Conservation (phyloP, 352 stramenopile species). For the Pythium folliculosum region DNA sequence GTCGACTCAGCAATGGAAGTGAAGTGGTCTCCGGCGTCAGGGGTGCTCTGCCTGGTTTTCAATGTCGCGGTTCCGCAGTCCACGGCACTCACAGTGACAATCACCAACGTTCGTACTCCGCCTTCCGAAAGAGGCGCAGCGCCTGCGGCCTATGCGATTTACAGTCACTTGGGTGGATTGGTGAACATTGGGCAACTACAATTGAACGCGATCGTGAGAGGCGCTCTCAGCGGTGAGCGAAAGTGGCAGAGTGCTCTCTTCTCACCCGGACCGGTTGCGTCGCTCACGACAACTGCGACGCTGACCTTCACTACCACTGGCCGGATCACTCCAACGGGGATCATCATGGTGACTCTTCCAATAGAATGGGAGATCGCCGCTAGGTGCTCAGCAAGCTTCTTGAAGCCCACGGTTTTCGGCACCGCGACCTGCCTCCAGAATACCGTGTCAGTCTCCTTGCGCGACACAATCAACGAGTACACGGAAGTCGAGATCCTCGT, state of each 20-base stretch:
- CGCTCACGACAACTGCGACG: constrained; percentile 41
- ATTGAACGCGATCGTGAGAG: constrained; percentile 39
- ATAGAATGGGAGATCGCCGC: constrained; percentile 41
- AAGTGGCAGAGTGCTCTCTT: constrained; percentile 49
- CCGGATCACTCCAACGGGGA: constrained; percentile 35
- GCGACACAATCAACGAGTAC: constrained; percentile 41
- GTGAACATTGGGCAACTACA: constrained; percentile 45
- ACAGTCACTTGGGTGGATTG: constrained; percentile 48
- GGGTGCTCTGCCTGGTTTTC: constrained; percentile 35
- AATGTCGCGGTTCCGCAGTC: constrained; percentile 36
- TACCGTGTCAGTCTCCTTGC: constrained; percentile 36
- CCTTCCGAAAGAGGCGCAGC: constrained; percentile 37
- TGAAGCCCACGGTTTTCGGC: constrained; percentile 34
- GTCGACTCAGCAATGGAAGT: constrained; percentile 5
- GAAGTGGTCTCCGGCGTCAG: constrained; percentile 4
- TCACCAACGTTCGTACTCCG: constrained; percentile 50
- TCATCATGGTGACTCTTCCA: constrained; percentile 44
- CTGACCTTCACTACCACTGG: constrained; percentile 47
- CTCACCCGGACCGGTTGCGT: constrained; percentile 53
- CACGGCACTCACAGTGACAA: constrained; percentile 37
- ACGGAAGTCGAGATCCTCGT: constrained; percentile 42
- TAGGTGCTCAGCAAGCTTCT: constrained; percentile 36
- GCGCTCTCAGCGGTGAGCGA: constrained; percentile 39
- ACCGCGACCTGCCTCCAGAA: constrained; percentile 38
- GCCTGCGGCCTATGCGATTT: constrained; percentile 27